Evolutionary conservation across 83 land plant species (phyloP), one percentile per base, ranked within the genome.

Genomic region (Thuja plicata): DNA sequence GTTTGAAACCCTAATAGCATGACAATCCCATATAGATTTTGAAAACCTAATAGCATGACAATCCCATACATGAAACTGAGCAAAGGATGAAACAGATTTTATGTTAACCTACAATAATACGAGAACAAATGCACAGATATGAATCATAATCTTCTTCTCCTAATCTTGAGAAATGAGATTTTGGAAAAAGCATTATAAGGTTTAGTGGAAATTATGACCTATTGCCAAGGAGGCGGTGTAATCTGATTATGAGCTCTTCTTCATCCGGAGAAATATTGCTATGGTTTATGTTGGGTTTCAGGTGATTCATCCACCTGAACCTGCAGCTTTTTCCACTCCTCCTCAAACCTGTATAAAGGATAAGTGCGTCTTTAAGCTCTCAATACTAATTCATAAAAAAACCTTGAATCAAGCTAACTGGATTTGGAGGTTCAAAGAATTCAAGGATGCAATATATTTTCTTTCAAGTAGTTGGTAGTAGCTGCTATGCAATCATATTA

Each of bases 251-350:
- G 32, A 81, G 48, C n/a, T 81, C 84, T 81, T 81, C 52, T 81
- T 81, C 84, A 81, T 81, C 84, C 8, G 30, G 48, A 43, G 84
- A 81, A 43, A 81, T 81, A 27, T 81, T 19, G 21, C 84, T 50
- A 43, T 38, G 48, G 45, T 81, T 81, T 21, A 81, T 81, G 24
- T 81, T 17, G 24, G 84, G 48, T n/a, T 34, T 46, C 50, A 83
- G 85, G 52, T 83, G 52, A 50, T 83, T 83, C 85, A 83, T 24
- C 85, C 85, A 83, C 30, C 85, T 43, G 55, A 83, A 11, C n/a
- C 85, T 83, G 85, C 85, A 83, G 30, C 85, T 83, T 54, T 83
- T 83, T 12, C 85, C 85, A 83, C 21, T 83, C 35, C 85, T 46
- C 35, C 52, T 45, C 57, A 83, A 50, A 48, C 85, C 85, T 83